Base-by-base conservation (phyloP, 306 rosid genomes). In the Sophora flavescens region DNA sequence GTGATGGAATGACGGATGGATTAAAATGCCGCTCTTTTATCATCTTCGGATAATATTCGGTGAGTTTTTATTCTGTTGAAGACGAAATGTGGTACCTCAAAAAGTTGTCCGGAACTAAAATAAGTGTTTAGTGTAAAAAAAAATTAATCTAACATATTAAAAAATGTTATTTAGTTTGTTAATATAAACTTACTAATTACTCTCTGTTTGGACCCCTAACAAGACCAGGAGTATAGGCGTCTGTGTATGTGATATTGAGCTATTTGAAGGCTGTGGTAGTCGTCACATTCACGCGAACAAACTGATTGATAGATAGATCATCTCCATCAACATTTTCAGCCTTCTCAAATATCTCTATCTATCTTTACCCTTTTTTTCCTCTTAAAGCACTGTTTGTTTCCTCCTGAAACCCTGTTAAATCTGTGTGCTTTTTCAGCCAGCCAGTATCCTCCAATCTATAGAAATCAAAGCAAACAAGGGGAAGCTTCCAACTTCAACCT, bases 211-310 rank as follows among this genome's bases (percentile, higher is more conserved):
- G 22, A 22, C 22, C 22, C 22, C 22, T 22, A 30, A 30, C 32
- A 30, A 30, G 32, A 30, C 32, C 32, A 30, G 3, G 22, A 22
- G 22, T 22, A 22, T 22, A 22, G 22, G 22, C 22, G 22, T 30
- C 3, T 5, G 74, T 15, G 51, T 2, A 68, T 14, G 33, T 71
- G 64, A 59, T 63, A 41, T 32, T 11, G 13, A 2, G 32, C 48
- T 18, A 26, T 90, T 81, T 85, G 84, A 82, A 84, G 87, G 26
- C 57, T 70, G 78, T 59, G 22, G 61, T 90, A 1, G 45, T 72
- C 86, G 84, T 86, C 88, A 73, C 61, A 81, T 64, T 83, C 85
- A 85, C 86, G 89, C 88, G 75, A 77, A 79, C 84, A 54, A 5
- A 63, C 71, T 22, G 54, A 69, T 74, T 30, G 59, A 69, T 76